phyloP scores from a whole-genome alignment of 495 filamentous ascomycete genomes.

The Copromyces sp. region DNA sequence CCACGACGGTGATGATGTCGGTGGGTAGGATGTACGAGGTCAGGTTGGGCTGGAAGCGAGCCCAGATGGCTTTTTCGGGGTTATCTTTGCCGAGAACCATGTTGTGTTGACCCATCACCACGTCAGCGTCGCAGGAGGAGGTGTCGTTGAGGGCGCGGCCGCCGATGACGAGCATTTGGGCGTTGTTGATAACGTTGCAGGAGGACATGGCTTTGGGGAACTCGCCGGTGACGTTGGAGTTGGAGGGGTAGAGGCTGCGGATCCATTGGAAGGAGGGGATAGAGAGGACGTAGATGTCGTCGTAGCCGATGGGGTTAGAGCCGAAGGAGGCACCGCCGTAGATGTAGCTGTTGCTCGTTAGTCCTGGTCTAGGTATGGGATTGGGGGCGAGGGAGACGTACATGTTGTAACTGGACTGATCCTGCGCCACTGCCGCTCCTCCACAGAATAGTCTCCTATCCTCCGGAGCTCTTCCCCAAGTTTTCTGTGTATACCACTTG shows the following conservation, averaged over 20 bases:
- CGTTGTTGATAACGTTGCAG: constrained; percentile 14
- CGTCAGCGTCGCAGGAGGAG: constrained; percentile 7
- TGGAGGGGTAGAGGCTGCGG: constrained; percentile 3
- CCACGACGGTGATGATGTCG: constrained; percentile 6
- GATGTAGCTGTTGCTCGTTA: constrained; percentile 8
- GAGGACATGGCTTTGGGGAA: constrained; percentile 8
- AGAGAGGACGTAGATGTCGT: constrained; percentile 16
- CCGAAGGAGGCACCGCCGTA: constrained; percentile 14
- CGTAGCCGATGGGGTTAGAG: constrained; percentile 8
- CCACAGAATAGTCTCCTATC: constrained; percentile 10
- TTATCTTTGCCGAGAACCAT: constrained; percentile 12
- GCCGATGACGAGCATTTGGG: constrained; percentile 15
- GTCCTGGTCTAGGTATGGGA: not conserved
- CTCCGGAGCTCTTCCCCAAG: constrained; percentile 5
- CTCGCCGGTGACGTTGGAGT: constrained; percentile 5
- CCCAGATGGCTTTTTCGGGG: constrained; percentile 8
- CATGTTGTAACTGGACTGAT: constrained; percentile 19
- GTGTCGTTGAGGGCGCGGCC: constrained; percentile 11
- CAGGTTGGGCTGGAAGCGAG: constrained; percentile 6
- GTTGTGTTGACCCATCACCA: constrained; percentile 9
- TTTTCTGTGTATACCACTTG: constrained; percentile 14
- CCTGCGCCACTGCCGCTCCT: constrained; percentile 13
- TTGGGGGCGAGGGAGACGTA: not conserved
- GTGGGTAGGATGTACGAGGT: constrained; percentile 12
- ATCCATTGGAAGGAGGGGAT: constrained; percentile 19